Evolutionary conservation across 495 filamentous ascomycete species (phyloP).

Genomic region (Talaromyces stipitatus): DNA sequence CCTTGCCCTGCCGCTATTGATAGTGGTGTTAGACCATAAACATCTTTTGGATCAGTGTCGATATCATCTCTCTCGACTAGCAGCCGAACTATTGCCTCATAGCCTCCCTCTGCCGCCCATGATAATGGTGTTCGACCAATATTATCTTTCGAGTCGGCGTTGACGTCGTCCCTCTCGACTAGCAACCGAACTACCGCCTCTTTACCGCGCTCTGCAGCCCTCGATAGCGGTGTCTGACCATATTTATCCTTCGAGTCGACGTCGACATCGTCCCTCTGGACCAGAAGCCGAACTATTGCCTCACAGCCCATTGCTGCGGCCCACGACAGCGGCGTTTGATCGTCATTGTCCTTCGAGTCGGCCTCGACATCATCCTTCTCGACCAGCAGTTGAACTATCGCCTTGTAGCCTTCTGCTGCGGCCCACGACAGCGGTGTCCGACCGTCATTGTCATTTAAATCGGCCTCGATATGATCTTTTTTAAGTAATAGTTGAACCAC

Average conservation of each 20-base stretch:
- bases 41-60: slow-evolving; percentile 5
- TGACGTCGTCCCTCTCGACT: slow-evolving; percentile 14
- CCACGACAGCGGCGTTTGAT: slow-evolving; percentile 11
- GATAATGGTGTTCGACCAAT: slow-evolving; percentile 24
- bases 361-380: slow-evolving; percentile 6
- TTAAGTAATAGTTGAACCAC: slow-evolving; percentile 6
- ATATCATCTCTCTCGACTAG: background rate
- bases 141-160: slow-evolving; percentile 21
- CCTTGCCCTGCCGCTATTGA: slow-evolving; percentile 27
- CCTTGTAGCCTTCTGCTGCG: slow-evolving; percentile 3
- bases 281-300: background rate
- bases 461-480: background rate
- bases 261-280: background rate
- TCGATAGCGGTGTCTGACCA: slow-evolving; percentile 27
- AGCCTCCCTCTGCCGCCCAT: slow-evolving; percentile 19
- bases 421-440: slow-evolving; percentile 8
- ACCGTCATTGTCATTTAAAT: background rate
- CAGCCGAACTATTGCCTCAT: background rate
- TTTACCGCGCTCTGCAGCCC: slow-evolving; percentile 27
- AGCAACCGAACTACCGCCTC: slow-evolving; percentile 24
- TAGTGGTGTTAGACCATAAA: slow-evolving; percentile 23
- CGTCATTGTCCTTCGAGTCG: slow-evolving; percentile 7
- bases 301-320: slow-evolving; percentile 11
- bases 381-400: slow-evolving; percentile 5
- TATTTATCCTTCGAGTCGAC: background rate